phyloP scores from a whole-genome alignment of 345 rosid species.

The Draba incana region DNA sequence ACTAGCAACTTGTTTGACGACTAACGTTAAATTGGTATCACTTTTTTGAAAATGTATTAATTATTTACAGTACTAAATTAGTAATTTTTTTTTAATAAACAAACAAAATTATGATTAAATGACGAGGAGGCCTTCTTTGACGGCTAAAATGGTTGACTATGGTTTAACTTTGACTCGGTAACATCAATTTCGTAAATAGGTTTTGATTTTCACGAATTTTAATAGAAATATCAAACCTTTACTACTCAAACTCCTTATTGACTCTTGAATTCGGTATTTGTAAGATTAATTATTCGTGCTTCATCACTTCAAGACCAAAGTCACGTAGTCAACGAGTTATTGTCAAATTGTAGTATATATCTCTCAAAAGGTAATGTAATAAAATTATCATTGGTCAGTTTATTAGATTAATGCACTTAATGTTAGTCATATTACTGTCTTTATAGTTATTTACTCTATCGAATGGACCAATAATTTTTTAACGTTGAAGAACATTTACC shows the following conservation, averaged over 20 bases:
- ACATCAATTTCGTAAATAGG: slow-evolving; percentile 17
- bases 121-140: slow-evolving; percentile 25
- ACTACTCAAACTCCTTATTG: background rate
- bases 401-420: background rate
- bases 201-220: slow-evolving; percentile 5
- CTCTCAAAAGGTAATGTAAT: background rate
- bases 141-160: slow-evolving; percentile 16
- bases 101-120: background rate
- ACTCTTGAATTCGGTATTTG: background rate
- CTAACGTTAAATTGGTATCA: no score
- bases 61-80: no score
- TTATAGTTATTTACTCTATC: background rate
- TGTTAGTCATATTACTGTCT: background rate
- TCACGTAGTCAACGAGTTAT: slow-evolving; percentile 20
- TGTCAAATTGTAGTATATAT: background rate
- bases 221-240: background rate
- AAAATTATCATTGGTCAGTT: background rate
- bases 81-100: no score
- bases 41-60: no score
- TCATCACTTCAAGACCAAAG: background rate
- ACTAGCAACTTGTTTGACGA: no score
- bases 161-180: slow-evolving; percentile 21
- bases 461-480: background rate
- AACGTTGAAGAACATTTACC: background rate
- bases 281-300: background rate